phyloP scores from a whole-genome alignment of 768 basidiomycete genomes.

The Boletus sp. region DNA sequence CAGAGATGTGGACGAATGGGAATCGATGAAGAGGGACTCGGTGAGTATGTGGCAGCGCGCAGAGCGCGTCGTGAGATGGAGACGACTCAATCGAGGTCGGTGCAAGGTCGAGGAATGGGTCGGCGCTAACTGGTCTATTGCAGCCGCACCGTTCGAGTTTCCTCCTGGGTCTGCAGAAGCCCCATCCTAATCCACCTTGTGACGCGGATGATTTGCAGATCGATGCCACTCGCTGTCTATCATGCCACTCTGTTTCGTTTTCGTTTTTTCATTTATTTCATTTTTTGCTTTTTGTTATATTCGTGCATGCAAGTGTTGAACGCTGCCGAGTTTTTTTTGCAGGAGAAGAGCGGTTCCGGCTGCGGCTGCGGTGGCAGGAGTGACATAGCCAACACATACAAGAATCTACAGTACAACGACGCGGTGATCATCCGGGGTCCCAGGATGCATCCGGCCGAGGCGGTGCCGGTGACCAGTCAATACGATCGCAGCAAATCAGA shows the following conservation, averaged over 20 bases:
- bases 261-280: too few species aligned
- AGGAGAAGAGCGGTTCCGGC: too few species aligned
- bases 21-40: slow-evolving; percentile 3
- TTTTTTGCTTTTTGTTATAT: neutral
- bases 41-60: slow-evolving; percentile 16
- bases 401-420: neutral
- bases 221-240: neutral
- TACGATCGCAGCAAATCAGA: neutral
- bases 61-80: slow-evolving; percentile 12
- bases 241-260: neutral
- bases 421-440: neutral
- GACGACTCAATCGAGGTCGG: slow-evolving; percentile 6
- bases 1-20: slow-evolving; percentile 14
- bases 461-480: neutral
- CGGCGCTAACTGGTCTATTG: neutral
- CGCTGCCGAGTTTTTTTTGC: neutral
- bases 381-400: neutral
- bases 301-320: neutral
- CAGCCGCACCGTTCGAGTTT: slow-evolving; percentile 15
- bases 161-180: neutral
- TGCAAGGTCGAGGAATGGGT: neutral
- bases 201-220: neutral
- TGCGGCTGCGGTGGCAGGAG: neutral
- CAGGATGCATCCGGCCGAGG: too few species aligned
- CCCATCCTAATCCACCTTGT: neutral